Evolutionary conservation across 768 basidiomycete species (phyloP).

Genomic region (Boletus rex-veris): DNA sequence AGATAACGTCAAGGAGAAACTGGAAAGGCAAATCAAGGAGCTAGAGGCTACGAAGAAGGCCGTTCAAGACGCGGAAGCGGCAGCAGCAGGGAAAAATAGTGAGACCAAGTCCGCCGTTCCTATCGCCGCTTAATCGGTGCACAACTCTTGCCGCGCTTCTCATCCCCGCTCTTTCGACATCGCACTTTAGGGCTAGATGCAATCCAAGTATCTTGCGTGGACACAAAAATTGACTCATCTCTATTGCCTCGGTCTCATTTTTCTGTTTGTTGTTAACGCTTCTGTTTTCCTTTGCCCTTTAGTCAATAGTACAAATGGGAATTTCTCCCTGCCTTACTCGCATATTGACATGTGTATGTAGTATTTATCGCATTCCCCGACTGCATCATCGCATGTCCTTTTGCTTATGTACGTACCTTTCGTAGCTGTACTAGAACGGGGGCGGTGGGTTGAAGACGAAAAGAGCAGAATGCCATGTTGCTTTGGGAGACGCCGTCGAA

Average conservation of each 20-base stretch:
- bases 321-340: conserved; percentile 4
- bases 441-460: not conserved
- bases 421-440: conserved; percentile 16
- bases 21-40: conserved; percentile 55
- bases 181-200: conserved; percentile 9
- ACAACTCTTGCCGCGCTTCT: not conserved
- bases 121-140: conserved; percentile 31
- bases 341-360: conserved; percentile 20
- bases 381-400: conserved; percentile 8
- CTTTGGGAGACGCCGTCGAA: conserved; percentile 6
- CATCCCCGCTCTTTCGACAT: not conserved
- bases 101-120: conserved; percentile 46
- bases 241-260: conserved; percentile 12
- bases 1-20: conserved; percentile 45
- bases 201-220: conserved; percentile 1
- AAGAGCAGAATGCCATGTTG: conserved; percentile 12
- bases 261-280: conserved; percentile 18
- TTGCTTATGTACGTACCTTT: conserved; percentile 13
- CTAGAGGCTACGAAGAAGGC: conserved; percentile 69
- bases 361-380: conserved; percentile 13
- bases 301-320: conserved; percentile 9
- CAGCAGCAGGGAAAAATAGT: conserved; percentile 55
- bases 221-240: conserved; percentile 18
- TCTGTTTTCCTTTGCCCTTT: conserved; percentile 5
- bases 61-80: conserved; percentile 59